phyloP scores from a whole-genome alignment of 352 stramenopile species.

The Globisporangium abappressorium region DNA sequence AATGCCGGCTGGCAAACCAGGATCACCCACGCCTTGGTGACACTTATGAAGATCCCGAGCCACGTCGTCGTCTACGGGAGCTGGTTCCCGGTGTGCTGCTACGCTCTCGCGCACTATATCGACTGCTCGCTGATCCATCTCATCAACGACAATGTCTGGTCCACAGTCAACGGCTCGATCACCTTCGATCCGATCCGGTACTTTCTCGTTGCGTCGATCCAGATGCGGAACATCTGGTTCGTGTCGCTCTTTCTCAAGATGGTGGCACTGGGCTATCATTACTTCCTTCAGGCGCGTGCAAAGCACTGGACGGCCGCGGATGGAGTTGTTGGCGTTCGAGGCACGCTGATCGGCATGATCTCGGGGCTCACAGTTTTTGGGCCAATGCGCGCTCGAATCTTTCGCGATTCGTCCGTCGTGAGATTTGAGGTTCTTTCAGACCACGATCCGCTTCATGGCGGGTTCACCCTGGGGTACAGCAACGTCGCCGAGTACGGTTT shows the following conservation, averaged over 20 bases:
- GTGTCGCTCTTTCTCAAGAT: constrained; percentile 25
- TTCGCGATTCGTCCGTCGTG: constrained; percentile 9
- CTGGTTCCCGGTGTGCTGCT: constrained; percentile 27
- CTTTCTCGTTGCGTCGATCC: constrained; percentile 22
- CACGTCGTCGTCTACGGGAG: constrained; percentile 36
- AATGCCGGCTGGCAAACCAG: neutral
- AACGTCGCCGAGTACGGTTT: constrained; percentile 12
- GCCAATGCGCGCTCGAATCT: neutral
- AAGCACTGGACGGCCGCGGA: constrained; percentile 12
- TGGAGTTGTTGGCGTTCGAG: constrained; percentile 23
- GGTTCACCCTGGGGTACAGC: neutral
- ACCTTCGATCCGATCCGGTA: constrained; percentile 21
- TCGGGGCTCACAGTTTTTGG: constrained; percentile 26
- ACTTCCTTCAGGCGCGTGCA: constrained; percentile 4
- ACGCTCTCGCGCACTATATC: constrained; percentile 27
- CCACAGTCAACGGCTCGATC: constrained; percentile 19
- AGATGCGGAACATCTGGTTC: constrained; percentile 44
- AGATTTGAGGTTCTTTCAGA: constrained; percentile 10
- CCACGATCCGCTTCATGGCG: neutral
- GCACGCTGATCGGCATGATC: constrained; percentile 20
- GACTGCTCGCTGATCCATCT: constrained; percentile 26
- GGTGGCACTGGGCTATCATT: constrained; percentile 9
- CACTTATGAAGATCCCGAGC: constrained; percentile 26
- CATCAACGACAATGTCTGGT: constrained; percentile 24
- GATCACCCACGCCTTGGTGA: neutral